Evolutionary conservation across 495 filamentous ascomycete genomes (phyloP).

Genomic region (Daldinia decipiens): DNA sequence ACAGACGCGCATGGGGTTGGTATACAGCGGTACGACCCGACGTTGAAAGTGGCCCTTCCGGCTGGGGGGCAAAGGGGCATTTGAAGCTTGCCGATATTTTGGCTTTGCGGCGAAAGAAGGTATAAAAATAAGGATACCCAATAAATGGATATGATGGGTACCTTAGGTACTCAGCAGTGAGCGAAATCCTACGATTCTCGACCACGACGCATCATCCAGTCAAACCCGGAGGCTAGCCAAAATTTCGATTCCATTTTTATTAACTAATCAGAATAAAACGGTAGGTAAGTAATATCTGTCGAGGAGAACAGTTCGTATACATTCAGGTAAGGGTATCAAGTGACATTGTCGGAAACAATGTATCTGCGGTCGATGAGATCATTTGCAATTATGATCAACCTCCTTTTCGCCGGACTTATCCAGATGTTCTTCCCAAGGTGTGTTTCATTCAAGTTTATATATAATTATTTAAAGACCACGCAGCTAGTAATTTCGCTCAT

Average conservation of each 20-base stretch:
- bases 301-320: neutral
- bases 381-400: conserved; percentile 51
- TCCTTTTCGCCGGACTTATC: conserved; percentile 50
- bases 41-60: conserved; percentile 73
- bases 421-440: conserved; percentile 49
- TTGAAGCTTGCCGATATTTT: conserved; percentile 74
- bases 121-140: conserved; percentile 10
- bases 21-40: conserved; percentile 78
- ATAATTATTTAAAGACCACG: neutral
- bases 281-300: neutral
- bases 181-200: neutral
- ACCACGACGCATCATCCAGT: neutral
- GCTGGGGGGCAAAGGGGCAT: conserved; percentile 83
- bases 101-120: conserved; percentile 62
- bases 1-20: conserved; percentile 81
- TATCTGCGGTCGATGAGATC: conserved; percentile 27
- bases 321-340: neutral
- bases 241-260: neutral
- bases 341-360: no score
- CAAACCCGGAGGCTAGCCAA: neutral
- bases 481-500: no score
- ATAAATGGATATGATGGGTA: neutral
- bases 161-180: neutral
- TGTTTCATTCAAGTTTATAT: conserved; percentile 21
- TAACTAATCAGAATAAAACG: neutral